These are phyloP conservation scores for Prunus campanulata DNA, from an alignment of 306 rosid genomes.

Conservation along the genomic window DNA sequence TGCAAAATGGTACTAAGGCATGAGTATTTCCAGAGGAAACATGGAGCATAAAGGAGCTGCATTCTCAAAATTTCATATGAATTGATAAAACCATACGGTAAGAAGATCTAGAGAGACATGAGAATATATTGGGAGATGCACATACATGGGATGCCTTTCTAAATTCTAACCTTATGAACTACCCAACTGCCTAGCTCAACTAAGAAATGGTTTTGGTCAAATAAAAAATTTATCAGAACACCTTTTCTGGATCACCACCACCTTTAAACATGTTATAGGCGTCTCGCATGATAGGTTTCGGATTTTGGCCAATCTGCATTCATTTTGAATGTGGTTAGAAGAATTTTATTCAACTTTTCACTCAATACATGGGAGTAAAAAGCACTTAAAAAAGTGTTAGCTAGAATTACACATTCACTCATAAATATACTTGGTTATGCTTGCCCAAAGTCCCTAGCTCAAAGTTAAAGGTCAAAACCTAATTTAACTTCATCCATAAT, in stretches of 20 bases:
- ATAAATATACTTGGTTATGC: no score
- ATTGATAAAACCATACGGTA: no score
- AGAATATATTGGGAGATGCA: no score
- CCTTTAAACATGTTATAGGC: conserved; percentile 76
- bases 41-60: no score
- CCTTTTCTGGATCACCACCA: conserved; percentile 88
- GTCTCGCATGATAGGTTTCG: conserved; percentile 77
- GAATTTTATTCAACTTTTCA: neutral
- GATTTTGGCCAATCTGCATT: conserved; percentile 74
- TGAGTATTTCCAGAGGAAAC: no score
- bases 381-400: neutral
- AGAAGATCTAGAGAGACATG: no score
- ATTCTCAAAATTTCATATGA: no score
- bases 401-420: neutral
- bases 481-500: neutral
- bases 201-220: neutral
- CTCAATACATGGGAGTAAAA: neutral
- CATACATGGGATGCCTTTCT: no score
- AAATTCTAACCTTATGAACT: neutral
- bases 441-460: neutral
- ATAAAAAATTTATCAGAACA: conserved; percentile 16
- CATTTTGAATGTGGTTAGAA: conserved; percentile 19
- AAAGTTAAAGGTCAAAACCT: neutral
- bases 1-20: no score
- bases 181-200: no score